These are phyloP conservation scores for Umbelopsis sp. DNA, from an alignment of 371 early-diverging fungal species.

Conservation along the genomic window DNA sequence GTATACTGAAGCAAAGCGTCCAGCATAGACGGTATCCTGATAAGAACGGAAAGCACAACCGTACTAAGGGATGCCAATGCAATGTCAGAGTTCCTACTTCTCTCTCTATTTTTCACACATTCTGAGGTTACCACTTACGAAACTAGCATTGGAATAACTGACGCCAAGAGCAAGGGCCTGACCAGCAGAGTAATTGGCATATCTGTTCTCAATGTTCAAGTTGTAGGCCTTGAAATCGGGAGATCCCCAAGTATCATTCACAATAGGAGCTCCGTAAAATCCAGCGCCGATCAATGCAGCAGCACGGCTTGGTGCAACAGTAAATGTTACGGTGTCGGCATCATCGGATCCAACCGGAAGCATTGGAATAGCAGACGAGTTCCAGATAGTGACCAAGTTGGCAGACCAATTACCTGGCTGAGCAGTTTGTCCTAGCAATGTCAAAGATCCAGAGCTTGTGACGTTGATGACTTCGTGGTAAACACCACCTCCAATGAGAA, in stretches of 20 bases:
- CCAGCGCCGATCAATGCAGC: constrained; percentile 19
- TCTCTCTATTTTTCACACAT: no score
- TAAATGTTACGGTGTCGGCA: constrained; percentile 14
- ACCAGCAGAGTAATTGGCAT: constrained; percentile 19
- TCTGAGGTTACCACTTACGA: constrained; percentile 1
- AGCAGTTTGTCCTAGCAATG: constrained; percentile 14
- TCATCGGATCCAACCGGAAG: constrained; percentile 15
- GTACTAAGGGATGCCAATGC: not conserved
- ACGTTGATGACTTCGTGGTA: constrained; percentile 19
- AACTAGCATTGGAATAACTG: constrained; percentile 20
- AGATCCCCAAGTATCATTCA: constrained; percentile 17
- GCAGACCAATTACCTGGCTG: constrained; percentile 20
- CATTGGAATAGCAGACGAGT: constrained; percentile 15
- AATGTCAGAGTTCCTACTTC: not conserved
- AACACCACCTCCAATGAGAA: constrained; percentile 12
- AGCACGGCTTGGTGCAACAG: constrained; percentile 10
- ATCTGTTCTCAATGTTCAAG: constrained; percentile 17
- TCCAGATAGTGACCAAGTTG: constrained; percentile 22
- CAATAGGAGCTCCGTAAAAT: constrained; percentile 18
- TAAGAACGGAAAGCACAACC: constrained; percentile 20
- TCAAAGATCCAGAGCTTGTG: constrained; percentile 3
- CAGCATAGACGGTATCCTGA: constrained; percentile 18
- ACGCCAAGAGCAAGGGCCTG: constrained; percentile 17
- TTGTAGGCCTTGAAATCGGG: constrained; percentile 16
- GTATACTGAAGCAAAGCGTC: constrained; percentile 16